phyloP scores from a whole-genome alignment of 2,329 filamentous ascomycete genomes.

The Botrytis hyacinthi region DNA sequence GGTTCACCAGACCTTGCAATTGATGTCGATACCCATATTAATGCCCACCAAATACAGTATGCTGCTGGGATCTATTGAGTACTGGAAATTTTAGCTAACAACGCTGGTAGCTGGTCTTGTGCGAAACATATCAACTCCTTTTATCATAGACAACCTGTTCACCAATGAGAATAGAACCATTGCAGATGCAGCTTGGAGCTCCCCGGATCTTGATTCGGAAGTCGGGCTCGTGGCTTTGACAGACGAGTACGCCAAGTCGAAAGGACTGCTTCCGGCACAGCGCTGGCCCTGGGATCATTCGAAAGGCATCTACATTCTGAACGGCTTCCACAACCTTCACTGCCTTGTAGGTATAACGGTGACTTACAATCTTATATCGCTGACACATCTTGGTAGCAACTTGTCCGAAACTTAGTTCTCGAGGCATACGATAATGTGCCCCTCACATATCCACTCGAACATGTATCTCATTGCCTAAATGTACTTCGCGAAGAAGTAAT shows the following conservation, averaged over 20 bases:
- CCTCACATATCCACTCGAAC: background rate
- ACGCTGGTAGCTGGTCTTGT: conserved; percentile 5
- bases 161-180: background rate
- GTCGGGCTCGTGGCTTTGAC: conserved; percentile 9
- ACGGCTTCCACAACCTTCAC: conserved; percentile 15
- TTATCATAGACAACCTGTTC: background rate
- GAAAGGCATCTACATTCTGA: conserved; percentile 15
- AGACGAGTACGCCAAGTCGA: conserved; percentile 1
- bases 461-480: conserved; percentile 17
- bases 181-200: conserved; percentile 3
- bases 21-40: background rate
- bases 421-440: background rate
- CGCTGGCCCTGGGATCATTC: conserved; percentile 14
- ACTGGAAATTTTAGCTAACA: background rate
- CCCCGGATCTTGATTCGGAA: conserved; percentile 5
- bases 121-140: background rate
- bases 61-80: background rate
- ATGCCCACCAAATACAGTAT: background rate
- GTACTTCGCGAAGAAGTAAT: conserved; percentile 21
- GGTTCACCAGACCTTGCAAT: background rate
- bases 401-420: background rate
- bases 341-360: conserved; percentile 6
- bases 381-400: background rate
- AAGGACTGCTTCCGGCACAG: conserved; percentile 1
- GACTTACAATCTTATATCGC: background rate